Percentiles rank a stretch among this genome's conserved stretches.
Conservation (phyloP, 1,139 yeast species). For the Kurtzmaniella natalensis region DNA sequence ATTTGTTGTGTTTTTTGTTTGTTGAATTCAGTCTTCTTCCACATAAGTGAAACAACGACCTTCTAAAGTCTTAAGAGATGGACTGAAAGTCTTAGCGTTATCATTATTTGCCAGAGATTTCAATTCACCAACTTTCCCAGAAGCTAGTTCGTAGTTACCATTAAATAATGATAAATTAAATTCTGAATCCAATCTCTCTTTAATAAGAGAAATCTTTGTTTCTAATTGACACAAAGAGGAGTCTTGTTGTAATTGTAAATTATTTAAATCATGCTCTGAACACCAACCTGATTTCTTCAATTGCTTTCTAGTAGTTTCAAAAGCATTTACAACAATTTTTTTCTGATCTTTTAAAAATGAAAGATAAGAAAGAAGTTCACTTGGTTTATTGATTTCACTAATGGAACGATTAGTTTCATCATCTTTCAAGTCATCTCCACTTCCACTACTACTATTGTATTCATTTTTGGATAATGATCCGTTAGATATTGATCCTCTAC, state of each 20-base stretch:
- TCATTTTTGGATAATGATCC: slow-evolving; percentile 1
- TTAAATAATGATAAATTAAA: slow-evolving; percentile 20
- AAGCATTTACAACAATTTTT: slow-evolving; percentile 30
- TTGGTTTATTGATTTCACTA: slow-evolving; percentile 23
- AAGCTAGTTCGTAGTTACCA: slow-evolving; percentile 2
- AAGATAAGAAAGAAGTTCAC: slow-evolving; percentile 31
- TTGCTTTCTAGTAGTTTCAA: slow-evolving; percentile 30
- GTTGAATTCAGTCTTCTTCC: not conserved
- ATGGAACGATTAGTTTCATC: slow-evolving; percentile 13
- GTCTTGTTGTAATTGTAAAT: slow-evolving; percentile 35
- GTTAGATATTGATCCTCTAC: slow-evolving; percentile 1
- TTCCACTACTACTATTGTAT: slow-evolving; percentile 3
- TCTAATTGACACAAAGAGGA: slow-evolving; percentile 27
- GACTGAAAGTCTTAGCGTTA: slow-evolving; percentile 3
- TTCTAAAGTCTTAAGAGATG: slow-evolving; percentile 7
- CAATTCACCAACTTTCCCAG: not conserved
- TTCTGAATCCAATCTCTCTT: slow-evolving; percentile 26
- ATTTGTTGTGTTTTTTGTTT: not conserved
- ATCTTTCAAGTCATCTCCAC: slow-evolving; percentile 2
- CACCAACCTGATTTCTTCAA: slow-evolving; percentile 43
- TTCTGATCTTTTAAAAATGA: slow-evolving; percentile 29
- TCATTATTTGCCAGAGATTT: not conserved
- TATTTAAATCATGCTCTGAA: slow-evolving; percentile 39
- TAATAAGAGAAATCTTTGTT: slow-evolving; percentile 29
- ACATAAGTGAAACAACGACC: slow-evolving; percentile 7